Evolutionary conservation across 1,284 basidiomycete species (phyloP), one percentile per base, ranked within the genome.

Genomic region (Coniophora puteana): DNA sequence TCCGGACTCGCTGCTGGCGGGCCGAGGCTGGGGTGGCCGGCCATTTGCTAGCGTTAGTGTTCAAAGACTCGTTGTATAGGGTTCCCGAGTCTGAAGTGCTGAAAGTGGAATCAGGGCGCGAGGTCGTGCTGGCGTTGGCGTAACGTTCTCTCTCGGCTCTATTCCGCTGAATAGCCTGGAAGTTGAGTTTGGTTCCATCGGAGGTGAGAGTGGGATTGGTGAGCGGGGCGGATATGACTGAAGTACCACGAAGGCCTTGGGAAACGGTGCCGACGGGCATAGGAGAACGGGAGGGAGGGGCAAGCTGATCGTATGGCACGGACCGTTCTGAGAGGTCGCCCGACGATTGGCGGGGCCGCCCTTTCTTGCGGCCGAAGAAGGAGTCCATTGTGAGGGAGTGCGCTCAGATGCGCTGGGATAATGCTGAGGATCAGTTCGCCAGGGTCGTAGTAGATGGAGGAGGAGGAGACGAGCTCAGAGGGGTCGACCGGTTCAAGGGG

Each of bases 121-220:
- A 41, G 43, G 45, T 42, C 31, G 54, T 42, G 43, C 48, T 50
- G 62, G 58, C 26, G 58, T 60, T 17, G 47, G 76, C 73, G 16
- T 63, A 56, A 40, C 66, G 69, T 30, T 83, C 80, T 46, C 78
- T 66, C 36, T 83, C 81, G 22, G 61, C 57, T 51, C 66, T 74
- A 39, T 61, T 61, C 43, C 69, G 69, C 35, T 71, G 66, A 50
- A 76, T 61, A 16, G 68, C 66, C 44, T 48, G 53, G 53, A 69
- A 76, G 17, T 66, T 69, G 52, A 86, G 63, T 48, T 85, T 83
- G 11, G 80, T 80, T 35, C 86, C 85, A 53, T 74, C 68, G 41
- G 72, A 46, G 4, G 83, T 86, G 39, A 89, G 73, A 8, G 79
- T 77, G 11, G 86, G 86, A 54, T 89, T 89, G 13, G 86, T 86